A percentile compares a stretch with the other conserved stretches of the same genome.
phyloP scores from a whole-genome alignment of 331 rosid genomes.

The Quercus tomentella region DNA sequence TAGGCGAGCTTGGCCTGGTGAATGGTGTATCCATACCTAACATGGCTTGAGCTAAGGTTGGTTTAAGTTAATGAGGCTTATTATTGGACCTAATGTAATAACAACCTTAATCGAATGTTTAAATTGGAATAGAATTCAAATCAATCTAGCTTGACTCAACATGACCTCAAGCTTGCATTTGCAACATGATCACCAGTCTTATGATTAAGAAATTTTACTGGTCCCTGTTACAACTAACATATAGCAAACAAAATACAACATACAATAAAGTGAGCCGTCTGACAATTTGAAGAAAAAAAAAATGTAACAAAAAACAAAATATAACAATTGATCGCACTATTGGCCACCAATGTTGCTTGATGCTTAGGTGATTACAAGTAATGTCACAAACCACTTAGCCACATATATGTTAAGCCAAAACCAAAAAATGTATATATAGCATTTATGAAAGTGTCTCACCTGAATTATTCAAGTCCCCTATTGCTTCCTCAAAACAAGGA shows the following conservation, averaged over 20 bases:
- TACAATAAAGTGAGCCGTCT: no score
- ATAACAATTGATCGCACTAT: neutral
- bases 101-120: neutral
- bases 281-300: no score
- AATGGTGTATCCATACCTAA: neutral
- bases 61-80: neutral
- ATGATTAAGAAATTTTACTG: no score
- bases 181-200: no score
- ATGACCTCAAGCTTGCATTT: neutral
- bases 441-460: neutral
- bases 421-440: no score
- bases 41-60: neutral
- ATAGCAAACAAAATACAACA: no score
- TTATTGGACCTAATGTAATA: neutral
- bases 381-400: neutral
- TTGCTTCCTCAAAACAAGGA: neutral
- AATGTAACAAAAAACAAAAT: no score
- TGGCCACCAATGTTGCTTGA: neutral
- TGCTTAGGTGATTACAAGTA: neutral
- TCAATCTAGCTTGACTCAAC: neutral
- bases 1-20: neutral
- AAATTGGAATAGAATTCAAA: neutral
- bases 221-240: no score
- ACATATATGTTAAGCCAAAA: no score
- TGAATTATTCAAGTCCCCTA: neutral